Evolutionary conservation across 768 basidiomycete species (phyloP).

Genomic region (Termitomyces eurrhizus): DNA sequence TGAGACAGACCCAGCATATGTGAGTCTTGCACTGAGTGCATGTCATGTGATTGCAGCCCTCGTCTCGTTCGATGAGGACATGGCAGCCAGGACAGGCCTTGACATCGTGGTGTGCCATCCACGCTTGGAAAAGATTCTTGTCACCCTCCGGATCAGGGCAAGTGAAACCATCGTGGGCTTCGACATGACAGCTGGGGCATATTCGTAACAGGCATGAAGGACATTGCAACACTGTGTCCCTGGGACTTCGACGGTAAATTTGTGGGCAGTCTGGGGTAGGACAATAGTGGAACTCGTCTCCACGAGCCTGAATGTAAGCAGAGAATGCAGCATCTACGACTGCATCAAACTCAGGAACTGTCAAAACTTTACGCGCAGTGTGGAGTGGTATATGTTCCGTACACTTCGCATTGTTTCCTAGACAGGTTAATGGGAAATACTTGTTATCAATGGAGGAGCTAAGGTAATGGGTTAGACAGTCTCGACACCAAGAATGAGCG

Average conservation of each 20-base stretch:
- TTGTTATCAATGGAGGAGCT: slow-evolving; percentile 51
- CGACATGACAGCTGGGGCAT: slow-evolving; percentile 54
- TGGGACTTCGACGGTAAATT: slow-evolving; percentile 57
- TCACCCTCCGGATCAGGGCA: slow-evolving; percentile 59
- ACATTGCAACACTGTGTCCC: slow-evolving; percentile 56
- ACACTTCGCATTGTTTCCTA: slow-evolving; percentile 63
- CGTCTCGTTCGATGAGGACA: slow-evolving; percentile 63
- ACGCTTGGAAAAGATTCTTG: slow-evolving; percentile 56
- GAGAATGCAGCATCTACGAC: slow-evolving; percentile 58
- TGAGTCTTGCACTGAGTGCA: slow-evolving; percentile 72
- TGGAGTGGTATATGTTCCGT: slow-evolving; percentile 49
- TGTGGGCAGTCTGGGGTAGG: slow-evolving; percentile 78
- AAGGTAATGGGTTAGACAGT: slow-evolving; percentile 59
- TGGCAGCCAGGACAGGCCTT: slow-evolving; percentile 75
- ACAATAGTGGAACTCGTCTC: slow-evolving; percentile 67
- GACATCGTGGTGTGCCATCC: slow-evolving; percentile 61
- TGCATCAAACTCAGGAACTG: slow-evolving; percentile 47
- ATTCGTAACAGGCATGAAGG: slow-evolving; percentile 70
- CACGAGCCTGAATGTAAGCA: slow-evolving; percentile 53
- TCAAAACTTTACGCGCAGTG: slow-evolving; percentile 46
- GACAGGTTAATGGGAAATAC: slow-evolving; percentile 68
- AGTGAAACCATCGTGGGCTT: slow-evolving; percentile 61
- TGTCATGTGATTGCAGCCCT: slow-evolving; percentile 84
- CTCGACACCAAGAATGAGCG: slow-evolving; percentile 65
- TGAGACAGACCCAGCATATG: slow-evolving; percentile 77